Evolutionary conservation across 2,329 filamentous ascomycete genomes (phyloP), one percentile per base, ranked within the genome.

Genomic region (Fusarium ambrosium): DNA sequence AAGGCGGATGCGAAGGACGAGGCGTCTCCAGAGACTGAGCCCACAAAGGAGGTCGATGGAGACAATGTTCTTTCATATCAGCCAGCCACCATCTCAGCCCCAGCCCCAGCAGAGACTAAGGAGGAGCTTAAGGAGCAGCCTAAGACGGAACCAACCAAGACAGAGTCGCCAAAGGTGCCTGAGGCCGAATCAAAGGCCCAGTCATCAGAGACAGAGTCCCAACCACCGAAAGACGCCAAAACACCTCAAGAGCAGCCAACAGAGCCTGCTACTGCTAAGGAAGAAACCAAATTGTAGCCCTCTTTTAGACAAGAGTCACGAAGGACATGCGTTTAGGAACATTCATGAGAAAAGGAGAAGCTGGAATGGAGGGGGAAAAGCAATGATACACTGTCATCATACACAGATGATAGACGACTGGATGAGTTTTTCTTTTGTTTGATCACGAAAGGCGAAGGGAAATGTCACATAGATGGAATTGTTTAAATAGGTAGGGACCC

Each of bases 341-440:
- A 51, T 41, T 32, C 22, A n/a, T 27, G 39, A 43, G 10, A 24
- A 32, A 41, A 27, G 27, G 34, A 37, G 45, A 53, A 51, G 20
- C 13, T 20, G 39, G 36, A 58, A 11, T 20, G 39, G 39, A 48
- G 45, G 55, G 65, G 67, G 34, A 24, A 68, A 43, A 29, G 39
- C 36, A 55, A 43, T 24, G 36, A 64, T 51, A 71, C 43, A 62
- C 48, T 63, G 61, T 59, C 63, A 68, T 58, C 60, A 41, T 3
- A 53, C 5, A 27, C 13, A 48, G 72, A 64, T 71, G 70, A 36
- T 39, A 56, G 58, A 73, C 27, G 66, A 75, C 45, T 70, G 69
- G 56, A 75, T 68, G 70, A 75, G 63, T 70, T 73, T 59, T 59
- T 73, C 29, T n/a, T 68, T 70, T 75, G 66, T 75, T 61, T 61